Evolutionary conservation across 176 grass and related monocot species (phyloP), one percentile per base, ranked within the genome.

Genomic region (Zizania latifolia): DNA sequence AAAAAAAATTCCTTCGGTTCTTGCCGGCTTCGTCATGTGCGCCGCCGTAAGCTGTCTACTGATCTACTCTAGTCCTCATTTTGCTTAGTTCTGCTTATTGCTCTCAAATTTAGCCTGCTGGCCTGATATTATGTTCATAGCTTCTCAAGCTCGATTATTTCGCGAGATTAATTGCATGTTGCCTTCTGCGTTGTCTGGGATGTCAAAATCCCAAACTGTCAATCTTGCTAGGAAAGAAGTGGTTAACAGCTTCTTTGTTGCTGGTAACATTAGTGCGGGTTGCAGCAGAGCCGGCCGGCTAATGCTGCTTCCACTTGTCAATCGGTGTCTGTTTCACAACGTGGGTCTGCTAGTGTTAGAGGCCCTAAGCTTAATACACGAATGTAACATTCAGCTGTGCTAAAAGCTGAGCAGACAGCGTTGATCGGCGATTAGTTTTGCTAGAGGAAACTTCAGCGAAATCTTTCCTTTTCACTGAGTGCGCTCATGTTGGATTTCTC

Each of bases 11-110:
- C 8, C 74, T 12, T 87, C 80, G 60, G 54, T 83, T 43, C 74
- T 87, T 3, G 80, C 85, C 53, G 85, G 85, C 50, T 17, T 83
- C 74, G 15, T 22, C 85, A 74, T 83, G 80, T 62, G 74, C 43
- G 41, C 41, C 50, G 85, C 5, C 4, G 85, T 87, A 78, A 83
- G 85, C 39, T 62, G 22, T n/a, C n/a, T n/a, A n/a, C n/a, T n/a
- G n/a, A n/a, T 51, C 46, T 5, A 19, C 17, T 51, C n/a, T 51
- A 8, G 8, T 17, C 45, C 4, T 9, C 5, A 3, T 51, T 51
- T 9, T 8, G 46, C 46, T 21, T 53, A 22, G n/a, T 53, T 36
- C n/a, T 36, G 22, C 7, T 53, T 53, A 17, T 9, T 3, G 7
- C 48, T 21, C 48, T 53, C 48, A 3, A 22, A 8, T 53, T 53